Evolutionary conservation across 345 rosid genomes (phyloP).

Genomic region (Populus tremula): DNA sequence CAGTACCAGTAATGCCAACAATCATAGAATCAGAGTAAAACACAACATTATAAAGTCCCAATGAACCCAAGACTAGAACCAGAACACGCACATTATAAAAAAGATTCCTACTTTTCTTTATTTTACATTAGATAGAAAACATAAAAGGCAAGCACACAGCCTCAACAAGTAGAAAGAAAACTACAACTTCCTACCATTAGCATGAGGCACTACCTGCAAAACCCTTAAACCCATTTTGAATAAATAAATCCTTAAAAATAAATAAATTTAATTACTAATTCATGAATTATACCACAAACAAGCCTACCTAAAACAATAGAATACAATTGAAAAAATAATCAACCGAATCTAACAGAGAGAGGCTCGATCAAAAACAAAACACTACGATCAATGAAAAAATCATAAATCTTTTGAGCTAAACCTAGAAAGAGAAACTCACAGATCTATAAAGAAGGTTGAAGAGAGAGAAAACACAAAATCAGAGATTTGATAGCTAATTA

Average conservation of each 20-base stretch:
- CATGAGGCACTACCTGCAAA: neutral
- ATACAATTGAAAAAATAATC: neutral
- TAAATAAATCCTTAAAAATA: neutral
- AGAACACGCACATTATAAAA: neutral
- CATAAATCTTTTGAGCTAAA: neutral
- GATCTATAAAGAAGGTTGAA: conserved; percentile 23
- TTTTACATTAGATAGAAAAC: neutral
- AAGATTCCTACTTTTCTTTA: neutral
- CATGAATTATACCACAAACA: neutral
- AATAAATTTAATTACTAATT: neutral
- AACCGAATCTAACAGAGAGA: conserved; percentile 8
- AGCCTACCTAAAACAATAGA: neutral
- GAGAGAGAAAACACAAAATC: neutral
- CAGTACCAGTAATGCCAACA: neutral
- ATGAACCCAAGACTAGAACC: neutral
- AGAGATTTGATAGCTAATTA: neutral
- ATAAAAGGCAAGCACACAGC: neutral
- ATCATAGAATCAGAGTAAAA: neutral
- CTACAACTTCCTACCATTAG: no score
- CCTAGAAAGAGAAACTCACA: conserved; percentile 12
- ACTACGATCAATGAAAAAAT: neutral
- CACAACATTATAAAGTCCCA: neutral
- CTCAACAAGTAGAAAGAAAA: no score
- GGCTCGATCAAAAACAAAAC: neutral
- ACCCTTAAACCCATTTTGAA: neutral